Evolutionary conservation across 2,329 filamentous ascomycete species (phyloP).

Genomic region (Teratosphaeria gauchensis): DNA sequence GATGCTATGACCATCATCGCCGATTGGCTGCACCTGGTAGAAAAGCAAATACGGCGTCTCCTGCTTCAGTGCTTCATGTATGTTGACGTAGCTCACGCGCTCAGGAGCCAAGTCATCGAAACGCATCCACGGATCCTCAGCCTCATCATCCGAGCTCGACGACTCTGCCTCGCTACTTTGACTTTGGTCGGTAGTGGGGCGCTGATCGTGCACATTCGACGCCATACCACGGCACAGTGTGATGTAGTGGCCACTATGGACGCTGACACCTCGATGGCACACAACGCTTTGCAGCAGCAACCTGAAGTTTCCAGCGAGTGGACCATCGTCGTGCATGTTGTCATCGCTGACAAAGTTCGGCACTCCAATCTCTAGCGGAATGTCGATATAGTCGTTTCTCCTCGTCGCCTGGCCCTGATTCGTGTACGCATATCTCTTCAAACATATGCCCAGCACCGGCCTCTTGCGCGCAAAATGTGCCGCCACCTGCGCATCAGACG

Average conservation of each 20-base stretch:
- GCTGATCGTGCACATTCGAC: slow-evolving; percentile 28
- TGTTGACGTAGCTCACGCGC: slow-evolving; percentile 66
- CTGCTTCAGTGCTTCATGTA: slow-evolving; percentile 66
- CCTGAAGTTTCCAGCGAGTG: slow-evolving; percentile 80
- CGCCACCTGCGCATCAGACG: slow-evolving; percentile 70
- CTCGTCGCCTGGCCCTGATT: slow-evolving; percentile 58
- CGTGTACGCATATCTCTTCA: slow-evolving; percentile 79
- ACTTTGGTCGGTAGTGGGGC: slow-evolving; percentile 13
- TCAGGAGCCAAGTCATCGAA: slow-evolving; percentile 78
- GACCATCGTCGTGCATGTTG: slow-evolving; percentile 54
- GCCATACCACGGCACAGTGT: slow-evolving; percentile 69
- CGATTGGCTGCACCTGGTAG: slow-evolving; percentile 85
- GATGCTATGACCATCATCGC: slow-evolving; percentile 47
- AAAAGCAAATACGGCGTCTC: slow-evolving; percentile 93
- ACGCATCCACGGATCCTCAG: slow-evolving; percentile 72
- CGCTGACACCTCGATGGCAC: slow-evolving; percentile 77
- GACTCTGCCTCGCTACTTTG: slow-evolving; percentile 28
- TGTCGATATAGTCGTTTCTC: slow-evolving; percentile 78
- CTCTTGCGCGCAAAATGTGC: slow-evolving; percentile 72
- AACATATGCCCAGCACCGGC: slow-evolving; percentile 82
- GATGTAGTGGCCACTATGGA: slow-evolving; percentile 87
- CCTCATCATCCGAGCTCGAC: slow-evolving; percentile 41
- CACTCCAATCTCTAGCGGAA: slow-evolving; percentile 71
- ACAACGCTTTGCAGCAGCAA: slow-evolving; percentile 83
- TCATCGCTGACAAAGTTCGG: slow-evolving; percentile 87